phyloP scores from a whole-genome alignment of 2,329 filamentous ascomycete genomes.

The Paecilomyces formosus region DNA sequence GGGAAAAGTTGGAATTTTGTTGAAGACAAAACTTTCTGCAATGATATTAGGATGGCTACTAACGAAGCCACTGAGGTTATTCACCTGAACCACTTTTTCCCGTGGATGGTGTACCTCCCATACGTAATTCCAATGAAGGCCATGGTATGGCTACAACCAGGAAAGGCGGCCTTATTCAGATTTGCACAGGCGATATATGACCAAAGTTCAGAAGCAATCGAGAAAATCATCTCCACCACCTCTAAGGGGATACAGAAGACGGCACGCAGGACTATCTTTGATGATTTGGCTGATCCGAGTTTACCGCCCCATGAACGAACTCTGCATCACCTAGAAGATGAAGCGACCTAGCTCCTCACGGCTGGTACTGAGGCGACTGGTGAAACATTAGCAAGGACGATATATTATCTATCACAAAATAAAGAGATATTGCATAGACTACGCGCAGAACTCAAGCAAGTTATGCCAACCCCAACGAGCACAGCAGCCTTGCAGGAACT shows the following conservation, averaged over 20 bases:
- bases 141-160: slow-evolving; percentile 5
- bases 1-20: slow-evolving; percentile 15
- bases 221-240: background rate
- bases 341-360: slow-evolving; percentile 7
- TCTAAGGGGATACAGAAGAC: background rate
- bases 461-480: background rate
- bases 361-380: slow-evolving; percentile 11
- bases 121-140: slow-evolving; percentile 6
- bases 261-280: slow-evolving; percentile 8
- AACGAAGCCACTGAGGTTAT: slow-evolving; percentile 1
- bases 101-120: slow-evolving; percentile 5
- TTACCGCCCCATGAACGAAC: slow-evolving; percentile 8
- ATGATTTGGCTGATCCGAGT: slow-evolving; percentile 8
- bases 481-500: slow-evolving; percentile 2
- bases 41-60: slow-evolving; percentile 8
- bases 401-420: background rate
- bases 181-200: slow-evolving; percentile 7
- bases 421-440: background rate
- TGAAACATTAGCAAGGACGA: background rate
- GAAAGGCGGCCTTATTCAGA: slow-evolving; percentile 6
- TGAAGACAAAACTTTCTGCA: slow-evolving; percentile 17
- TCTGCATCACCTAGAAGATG: slow-evolving; percentile 6
- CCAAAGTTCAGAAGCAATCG: background rate
- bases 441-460: background rate
- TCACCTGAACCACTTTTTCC: slow-evolving; percentile 7